Evolutionary conservation across 768 basidiomycete species (phyloP).

Genomic region (Infundibulicybe gibba): DNA sequence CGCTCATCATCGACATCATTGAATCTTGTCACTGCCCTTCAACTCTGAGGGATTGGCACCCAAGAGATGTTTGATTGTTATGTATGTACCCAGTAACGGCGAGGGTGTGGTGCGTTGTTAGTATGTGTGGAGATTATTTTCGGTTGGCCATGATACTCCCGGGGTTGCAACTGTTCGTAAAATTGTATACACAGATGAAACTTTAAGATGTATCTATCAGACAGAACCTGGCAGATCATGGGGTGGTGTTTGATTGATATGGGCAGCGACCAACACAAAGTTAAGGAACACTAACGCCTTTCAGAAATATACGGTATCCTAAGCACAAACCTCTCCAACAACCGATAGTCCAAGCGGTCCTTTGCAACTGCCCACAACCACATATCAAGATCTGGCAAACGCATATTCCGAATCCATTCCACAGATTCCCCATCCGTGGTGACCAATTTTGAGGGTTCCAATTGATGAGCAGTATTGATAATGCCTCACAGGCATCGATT

Average conservation of each 20-base stretch:
- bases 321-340: slow-evolving; percentile 63
- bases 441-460: slow-evolving; percentile 13
- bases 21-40: too few species aligned
- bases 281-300: not conserved
- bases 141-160: too few species aligned
- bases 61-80: too few species aligned
- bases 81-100: too few species aligned
- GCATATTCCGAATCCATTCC: slow-evolving; percentile 54
- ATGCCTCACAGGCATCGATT: slow-evolving; percentile 75
- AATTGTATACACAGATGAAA: too few species aligned
- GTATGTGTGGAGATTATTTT: too few species aligned
- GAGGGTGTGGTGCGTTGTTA: too few species aligned
- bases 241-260: not conserved
- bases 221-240: too few species aligned
- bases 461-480: slow-evolving; percentile 44
- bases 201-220: too few species aligned
- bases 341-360: slow-evolving; percentile 68
- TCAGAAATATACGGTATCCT: slow-evolving; percentile 71
- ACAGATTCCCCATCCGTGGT: slow-evolving; percentile 18
- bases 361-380: slow-evolving; percentile 88
- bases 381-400: slow-evolving; percentile 59
- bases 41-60: too few species aligned
- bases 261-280: not conserved
- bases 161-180: too few species aligned
- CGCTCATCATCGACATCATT: too few species aligned